phyloP scores from a whole-genome alignment of 148 eudicot species.

The Mesembryanthemum crystallinum region DNA sequence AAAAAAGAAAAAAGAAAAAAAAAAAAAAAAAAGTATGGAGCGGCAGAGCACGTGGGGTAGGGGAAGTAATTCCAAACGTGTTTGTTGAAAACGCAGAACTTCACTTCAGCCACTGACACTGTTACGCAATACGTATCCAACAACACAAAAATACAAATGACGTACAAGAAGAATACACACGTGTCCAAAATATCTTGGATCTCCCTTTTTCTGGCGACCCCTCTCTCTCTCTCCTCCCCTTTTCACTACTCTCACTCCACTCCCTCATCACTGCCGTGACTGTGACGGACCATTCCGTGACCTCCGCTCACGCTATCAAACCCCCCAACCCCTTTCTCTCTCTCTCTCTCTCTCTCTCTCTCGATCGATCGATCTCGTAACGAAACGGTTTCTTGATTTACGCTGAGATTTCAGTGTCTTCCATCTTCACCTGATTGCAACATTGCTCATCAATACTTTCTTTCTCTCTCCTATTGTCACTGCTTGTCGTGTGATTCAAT shows the following conservation, averaged over 20 bases:
- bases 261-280: neutral
- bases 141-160: no score
- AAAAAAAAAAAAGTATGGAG: no score
- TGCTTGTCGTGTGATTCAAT: constrained; percentile 1
- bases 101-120: no score
- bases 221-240: neutral
- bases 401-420: neutral
- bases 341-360: neutral
- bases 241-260: neutral
- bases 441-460: neutral
- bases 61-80: no score
- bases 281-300: neutral
- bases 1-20: no score
- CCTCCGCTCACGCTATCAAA: neutral
- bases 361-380: no score
- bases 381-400: neutral
- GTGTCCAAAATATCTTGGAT: no score
- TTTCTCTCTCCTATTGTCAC: neutral
- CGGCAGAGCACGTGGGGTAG: no score
- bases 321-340: neutral
- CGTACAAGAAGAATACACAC: no score
- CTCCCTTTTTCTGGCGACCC: neutral
- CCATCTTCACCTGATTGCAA: neutral
- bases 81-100: no score
- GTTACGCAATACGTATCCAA: no score